Base-by-base conservation (phyloP, 345 rosid species). In the Iberis pinnata region DNA sequence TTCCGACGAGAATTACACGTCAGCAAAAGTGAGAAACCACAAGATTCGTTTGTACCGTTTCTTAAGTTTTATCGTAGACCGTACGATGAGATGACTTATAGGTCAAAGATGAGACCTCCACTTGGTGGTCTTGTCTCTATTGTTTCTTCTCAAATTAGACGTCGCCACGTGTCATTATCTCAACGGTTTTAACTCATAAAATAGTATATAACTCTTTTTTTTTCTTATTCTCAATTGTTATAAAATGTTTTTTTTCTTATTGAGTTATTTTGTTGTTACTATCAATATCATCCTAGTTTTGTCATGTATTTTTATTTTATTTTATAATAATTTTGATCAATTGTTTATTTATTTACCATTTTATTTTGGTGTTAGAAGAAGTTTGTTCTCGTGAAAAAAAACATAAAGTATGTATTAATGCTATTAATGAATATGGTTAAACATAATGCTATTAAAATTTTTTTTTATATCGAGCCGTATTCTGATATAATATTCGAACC, bases 81-180 rank as follows among this genome's bases (percentile, higher is more conserved):
- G 60, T 93, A 93, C 65, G 94, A 88, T 53, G 99, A 93, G 87
- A 88, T 93, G 97, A 64, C 88, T 19, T 93, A 93, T 48, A 75
- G 97, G 77, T 85, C 99, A 49, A 88, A 80, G 89, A 93, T 93
- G 99, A 68, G 84, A 70, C 95, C 99, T 22, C 99, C 99, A 35
- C 77, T 67, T 0, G 67, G 97, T 3, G 99, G 99, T 16, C 80
- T 93, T 0, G 78, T 86, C 40, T 93, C 99, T 24, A 85, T 88
- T 12, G 94, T 88, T 58, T 74, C 94, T 2, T 79, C 86, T 0
- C 83, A 82, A 12, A 44, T 84, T 43, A 83, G 58, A 64, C 86
- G 94, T n/a, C 94, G 89, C 60, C 90, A 86, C 84, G 65, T 82
- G 78, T 93, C 99, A 0, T 76, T 78, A 62, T 93, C 99, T 1